A percentile compares a stretch with the other conserved stretches of the same genome.
Evolutionary conservation across 176 grass and related monocot species (phyloP).

Genomic region (Elaeis guineensis): DNA sequence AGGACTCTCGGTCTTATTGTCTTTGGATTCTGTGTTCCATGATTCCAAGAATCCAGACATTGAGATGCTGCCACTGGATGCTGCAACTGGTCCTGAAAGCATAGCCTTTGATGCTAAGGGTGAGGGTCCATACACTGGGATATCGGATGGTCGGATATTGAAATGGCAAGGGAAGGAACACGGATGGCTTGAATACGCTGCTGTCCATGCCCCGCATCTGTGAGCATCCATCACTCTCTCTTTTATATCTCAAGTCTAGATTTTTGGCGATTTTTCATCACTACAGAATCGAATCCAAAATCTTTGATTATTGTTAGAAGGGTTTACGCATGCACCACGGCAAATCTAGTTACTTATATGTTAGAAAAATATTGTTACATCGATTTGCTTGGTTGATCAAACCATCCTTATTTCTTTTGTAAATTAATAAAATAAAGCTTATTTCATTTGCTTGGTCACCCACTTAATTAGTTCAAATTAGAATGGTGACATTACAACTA

Average conservation of each 20-base stretch:
- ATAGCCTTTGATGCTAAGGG: slow-evolving; percentile 31
- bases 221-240: slow-evolving; percentile 8
- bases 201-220: slow-evolving; percentile 40
- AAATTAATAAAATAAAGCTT: too few relatives aligned
- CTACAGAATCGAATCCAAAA: too few relatives aligned
- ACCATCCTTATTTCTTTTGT: too few relatives aligned
- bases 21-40: slow-evolving; percentile 9
- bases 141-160: slow-evolving; percentile 71
- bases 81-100: slow-evolving; percentile 55
- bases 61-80: slow-evolving; percentile 26
- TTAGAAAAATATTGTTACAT: too few relatives aligned
- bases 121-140: slow-evolving; percentile 52
- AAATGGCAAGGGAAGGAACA: slow-evolving; percentile 29
- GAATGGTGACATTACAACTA: too few relatives aligned
- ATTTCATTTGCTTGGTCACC: too few relatives aligned
- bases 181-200: slow-evolving; percentile 43
- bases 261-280: too few relatives aligned
- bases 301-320: too few relatives aligned
- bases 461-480: too few relatives aligned
- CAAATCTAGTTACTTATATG: too few relatives aligned
- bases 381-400: too few relatives aligned
- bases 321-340: too few relatives aligned
- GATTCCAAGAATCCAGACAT: slow-evolving; percentile 11
- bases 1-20: neutral
- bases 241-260: neutral